Base-by-base conservation (phyloP, 2,329 filamentous ascomycete genomes). In the Beauveria asiatica region DNA sequence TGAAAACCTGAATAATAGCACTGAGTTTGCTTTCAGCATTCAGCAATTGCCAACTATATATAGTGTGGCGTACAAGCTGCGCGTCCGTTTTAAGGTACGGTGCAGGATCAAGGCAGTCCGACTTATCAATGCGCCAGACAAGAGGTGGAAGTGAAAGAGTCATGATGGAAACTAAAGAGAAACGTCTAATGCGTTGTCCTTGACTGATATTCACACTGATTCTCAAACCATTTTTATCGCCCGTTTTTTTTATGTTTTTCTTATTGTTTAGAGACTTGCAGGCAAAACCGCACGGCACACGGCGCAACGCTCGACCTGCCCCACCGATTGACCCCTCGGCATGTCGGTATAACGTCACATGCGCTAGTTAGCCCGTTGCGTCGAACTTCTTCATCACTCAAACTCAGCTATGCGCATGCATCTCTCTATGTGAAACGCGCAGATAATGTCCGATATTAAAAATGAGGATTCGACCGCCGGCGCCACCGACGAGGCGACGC, bases 311-410 rank as follows among this genome's bases (percentile, higher is more conserved):
- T 23, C 7, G 10, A 21, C 13, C 3, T 39, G 41, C 30, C 54
- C 54, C 54, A 57, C 45, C 44, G 13, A 30, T n/a, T n/a, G n/a
- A n/a, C n/a, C n/a, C n/a, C n/a, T 59, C 51, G 58, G 58, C 51
- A 55, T 42, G 51, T 56, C 51, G 59, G 52, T n/a, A 56, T 60
- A 55, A 56, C 52, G 59, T 60, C 59, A 60, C 59, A 60, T 60
- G 59, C 21, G 45, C 59, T 21, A 19, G 45, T 52, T 21, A 9
- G 9, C 17, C 39, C 53, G 11, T 33, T 25, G 8, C 46, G 3
- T 27, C 37, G n/a, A 5, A 8, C 39, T 44, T 33, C 37, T 21
- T 45, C 48, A 52, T 6, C 45, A 39, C 27, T 2, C 21, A 19
- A 16, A 37, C 33, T 16, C 17, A 52, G 37, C 37, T 21, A 61